Base-by-base conservation (phyloP, 192 early-diverging fungal genomes). In the Geranomyces variabilis region DNA sequence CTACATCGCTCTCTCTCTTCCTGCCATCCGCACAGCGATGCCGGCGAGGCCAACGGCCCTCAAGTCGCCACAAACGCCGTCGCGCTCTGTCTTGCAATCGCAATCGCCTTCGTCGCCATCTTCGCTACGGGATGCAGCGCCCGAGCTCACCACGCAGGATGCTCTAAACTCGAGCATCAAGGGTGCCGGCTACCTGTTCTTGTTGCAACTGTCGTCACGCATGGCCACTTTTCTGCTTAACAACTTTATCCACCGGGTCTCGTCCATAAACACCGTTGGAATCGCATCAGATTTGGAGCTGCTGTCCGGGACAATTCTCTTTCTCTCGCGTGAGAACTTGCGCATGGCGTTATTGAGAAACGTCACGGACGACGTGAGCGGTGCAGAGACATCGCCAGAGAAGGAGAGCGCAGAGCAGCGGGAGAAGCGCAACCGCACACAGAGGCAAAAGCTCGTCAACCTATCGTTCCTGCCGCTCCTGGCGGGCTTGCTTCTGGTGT, bases 241-340 rank as follows among this genome's bases (percentile, higher is more conserved):
- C 80, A 90, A 92, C 61, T 74, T 93, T 49, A 82, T 94, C 0
- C 74, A 93, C 26, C 88, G 90, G 19, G 87, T 85, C 59, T 88
- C 91, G 10, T 83, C 89, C 12, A 84, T 89, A 14, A 76, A 86
- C 28, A 89, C 91, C 12, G 86, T 97, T 48, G 95, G 96, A 0
- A 84, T 95, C 9, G 93, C 92, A 0, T 88, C 89, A 1, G 90
- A 91, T 43, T 79, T 97, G 30, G 94, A 99, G 79, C 84, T 99
- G 15, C 74, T 96, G 17, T 83, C 92, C 10, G 88, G 92, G n/a
- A 94, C 95, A 0, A 90, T 97, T 24, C 76, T 97, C 43, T 97
- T 99, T 81, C 79, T 99, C 14, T 95, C 94, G 0, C 80, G 97
- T 29, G 81, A 83, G 55, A 74, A 71, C 46, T 74, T 83, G 17